These are phyloP conservation scores for Spencermartinsiella europaea DNA, from an alignment of 805 yeast genomes.

Conservation along the genomic window DNA sequence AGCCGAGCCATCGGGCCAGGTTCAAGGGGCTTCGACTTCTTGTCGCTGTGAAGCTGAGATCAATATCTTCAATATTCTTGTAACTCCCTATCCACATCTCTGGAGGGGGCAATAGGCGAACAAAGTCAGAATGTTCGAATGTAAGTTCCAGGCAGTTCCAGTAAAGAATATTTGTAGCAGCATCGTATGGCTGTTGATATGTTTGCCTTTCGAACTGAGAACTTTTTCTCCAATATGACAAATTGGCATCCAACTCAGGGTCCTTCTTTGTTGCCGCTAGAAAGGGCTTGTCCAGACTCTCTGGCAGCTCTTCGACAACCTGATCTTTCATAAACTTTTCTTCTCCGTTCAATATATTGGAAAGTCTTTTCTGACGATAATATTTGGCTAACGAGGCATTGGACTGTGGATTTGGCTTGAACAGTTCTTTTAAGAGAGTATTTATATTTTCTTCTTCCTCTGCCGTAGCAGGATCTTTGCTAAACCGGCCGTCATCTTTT, in stretches of 20 bases:
- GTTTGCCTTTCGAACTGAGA: neutral
- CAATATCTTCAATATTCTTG: slow-evolving; percentile 15
- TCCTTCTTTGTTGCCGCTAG: neutral
- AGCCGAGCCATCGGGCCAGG: slow-evolving; percentile 43
- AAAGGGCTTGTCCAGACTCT: slow-evolving; percentile 1
- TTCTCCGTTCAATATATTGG: neutral
- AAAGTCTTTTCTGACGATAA: slow-evolving; percentile 3
- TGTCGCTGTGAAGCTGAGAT: slow-evolving; percentile 31
- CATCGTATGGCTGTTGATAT: neutral
- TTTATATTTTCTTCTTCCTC: neutral
- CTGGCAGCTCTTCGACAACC: neutral
- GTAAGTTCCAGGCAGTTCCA: slow-evolving; percentile 31
- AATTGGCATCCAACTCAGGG: neutral
- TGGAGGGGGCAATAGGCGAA: slow-evolving; percentile 28
- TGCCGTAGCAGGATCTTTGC: no score
- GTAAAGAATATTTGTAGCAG: slow-evolving; percentile 27
- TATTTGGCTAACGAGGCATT: slow-evolving; percentile 2
- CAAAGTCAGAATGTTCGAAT: slow-evolving; percentile 28
- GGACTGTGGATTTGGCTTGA: slow-evolving; percentile 10
- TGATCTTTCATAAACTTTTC: neutral
- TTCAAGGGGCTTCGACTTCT: slow-evolving; percentile 46
- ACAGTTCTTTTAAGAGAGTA: slow-evolving; percentile 4
- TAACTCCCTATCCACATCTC: slow-evolving; percentile 17
- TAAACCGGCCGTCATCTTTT: no score
- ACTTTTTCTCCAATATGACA: neutral